These are phyloP conservation scores for Fusarium verticillioides DNA, from an alignment of 2,329 filamentous ascomycete genomes.

Conservation along the genomic window DNA sequence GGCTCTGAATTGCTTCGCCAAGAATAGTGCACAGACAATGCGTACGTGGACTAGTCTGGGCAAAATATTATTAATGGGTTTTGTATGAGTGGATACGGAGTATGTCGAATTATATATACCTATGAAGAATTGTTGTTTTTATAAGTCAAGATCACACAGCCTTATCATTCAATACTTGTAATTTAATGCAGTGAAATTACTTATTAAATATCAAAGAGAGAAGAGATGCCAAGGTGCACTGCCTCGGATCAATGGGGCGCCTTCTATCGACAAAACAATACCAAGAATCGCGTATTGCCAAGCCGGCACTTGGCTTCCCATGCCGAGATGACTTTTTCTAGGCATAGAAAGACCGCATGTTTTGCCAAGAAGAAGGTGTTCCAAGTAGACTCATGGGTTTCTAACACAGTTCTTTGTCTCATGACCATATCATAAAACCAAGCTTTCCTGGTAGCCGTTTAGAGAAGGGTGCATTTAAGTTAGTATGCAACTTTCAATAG, in stretches of 20 bases:
- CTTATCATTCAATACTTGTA: neutral
- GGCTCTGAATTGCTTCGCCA: conserved; percentile 21
- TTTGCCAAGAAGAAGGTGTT: too few relatives aligned
- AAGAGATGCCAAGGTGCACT: neutral
- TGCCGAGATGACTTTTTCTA: conserved; percentile 3
- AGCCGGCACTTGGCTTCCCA: conserved; percentile 13
- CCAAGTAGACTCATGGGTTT: rapidly evolving
- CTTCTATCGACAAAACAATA: neutral
- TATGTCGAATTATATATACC: neutral
- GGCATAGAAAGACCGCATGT: neutral
- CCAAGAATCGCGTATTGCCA: conserved; percentile 8
- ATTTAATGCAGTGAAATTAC: neutral
- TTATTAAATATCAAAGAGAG: rapidly evolving
- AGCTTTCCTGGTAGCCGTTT: too few relatives aligned
- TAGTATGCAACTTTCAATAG: rapidly evolving
- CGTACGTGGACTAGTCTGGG: conserved; percentile 3
- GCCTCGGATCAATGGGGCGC: neutral
- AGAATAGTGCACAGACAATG: conserved; percentile 17
- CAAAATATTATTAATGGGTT: neutral
- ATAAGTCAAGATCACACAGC: too few relatives aligned
- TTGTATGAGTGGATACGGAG: neutral
- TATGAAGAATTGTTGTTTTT: neutral
- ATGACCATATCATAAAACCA: too few relatives aligned
- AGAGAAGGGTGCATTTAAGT: too few relatives aligned
- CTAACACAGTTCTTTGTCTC: rapidly evolving